These are phyloP conservation scores for Cystofilobasidium macerans DNA, from an alignment of 768 basidiomycete genomes.

Conservation along the genomic window DNA sequence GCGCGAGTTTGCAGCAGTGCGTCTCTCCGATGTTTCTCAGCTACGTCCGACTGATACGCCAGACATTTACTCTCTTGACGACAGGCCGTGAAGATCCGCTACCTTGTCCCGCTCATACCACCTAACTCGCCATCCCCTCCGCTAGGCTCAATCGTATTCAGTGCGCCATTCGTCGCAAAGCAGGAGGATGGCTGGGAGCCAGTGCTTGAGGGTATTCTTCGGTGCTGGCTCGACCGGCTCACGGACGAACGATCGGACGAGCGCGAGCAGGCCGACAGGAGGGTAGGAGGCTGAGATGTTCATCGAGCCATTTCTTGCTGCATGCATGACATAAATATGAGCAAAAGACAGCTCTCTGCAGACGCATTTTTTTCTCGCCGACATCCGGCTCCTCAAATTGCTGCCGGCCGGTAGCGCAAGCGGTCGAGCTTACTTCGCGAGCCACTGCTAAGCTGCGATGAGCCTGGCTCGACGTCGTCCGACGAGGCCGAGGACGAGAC, in stretches of 20 bases:
- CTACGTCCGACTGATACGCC: neutral
- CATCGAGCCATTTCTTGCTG: too few species aligned
- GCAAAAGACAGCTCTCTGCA: too few species aligned
- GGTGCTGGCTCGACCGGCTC: slow-evolving; percentile 57
- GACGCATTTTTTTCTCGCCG: too few species aligned
- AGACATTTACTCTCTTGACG: slow-evolving; percentile 30
- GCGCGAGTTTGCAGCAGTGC: slow-evolving; percentile 64
- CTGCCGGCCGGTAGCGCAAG: neutral
- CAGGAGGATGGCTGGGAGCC: slow-evolving; percentile 68
- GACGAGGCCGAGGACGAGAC: neutral
- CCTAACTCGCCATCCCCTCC: slow-evolving; percentile 42
- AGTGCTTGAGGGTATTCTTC: slow-evolving; percentile 57
- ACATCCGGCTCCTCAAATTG: too few species aligned
- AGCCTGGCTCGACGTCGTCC: neutral
- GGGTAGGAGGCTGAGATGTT: neutral
- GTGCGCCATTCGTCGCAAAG: slow-evolving; percentile 60
- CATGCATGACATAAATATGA: too few species aligned
- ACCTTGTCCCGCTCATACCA: slow-evolving; percentile 57
- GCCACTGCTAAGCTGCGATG: neutral
- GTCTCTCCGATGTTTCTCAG: neutral
- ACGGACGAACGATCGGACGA: slow-evolving; percentile 50
- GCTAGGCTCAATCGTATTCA: slow-evolving; percentile 49
- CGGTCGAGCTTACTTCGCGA: neutral
- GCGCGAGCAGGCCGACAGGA: neutral
- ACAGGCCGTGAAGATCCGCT: slow-evolving; percentile 69